Evolutionary conservation across 2,329 filamentous ascomycete species (phyloP), one percentile per base, ranked within the genome.

Genomic region (Aschersonia sp.): DNA sequence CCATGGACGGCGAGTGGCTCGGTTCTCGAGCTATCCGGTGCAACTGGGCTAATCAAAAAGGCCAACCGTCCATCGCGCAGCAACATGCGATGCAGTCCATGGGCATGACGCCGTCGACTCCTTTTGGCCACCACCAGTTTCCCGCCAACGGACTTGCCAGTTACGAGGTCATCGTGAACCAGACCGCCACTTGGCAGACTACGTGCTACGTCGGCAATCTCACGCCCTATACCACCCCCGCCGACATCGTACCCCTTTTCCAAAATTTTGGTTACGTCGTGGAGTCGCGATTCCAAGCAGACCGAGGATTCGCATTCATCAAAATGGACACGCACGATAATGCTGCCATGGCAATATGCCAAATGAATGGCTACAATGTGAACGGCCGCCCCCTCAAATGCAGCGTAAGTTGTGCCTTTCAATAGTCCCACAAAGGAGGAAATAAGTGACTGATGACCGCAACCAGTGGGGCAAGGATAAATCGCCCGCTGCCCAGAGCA

Each of bases 21-120:
- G 92, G 92, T 47, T 97, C 92, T 58, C 86, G 92, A 54, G 92
- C 92, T 41, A 98, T 98, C 62, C 89, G 92, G 57, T 97, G 90
- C 78, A 98, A 98, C 74, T 98, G 92, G 92, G 92, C 92, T 51
- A 98, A 98, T 71, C 92, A 98, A 63, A 98, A 98, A 74, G 92
- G 92, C n/a, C 92, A 98, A 62, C 92, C 92, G 49, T 97, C 92
- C 2, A 96, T 97, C 66, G 88, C 89, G 45, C 90, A 98, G 70
- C 92, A 97, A 69, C 87, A 94, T 67, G 87, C 88, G 39, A 92
- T 98, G 87, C 84, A 84, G 52, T 85, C 88, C 50, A 95, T 97
- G 87, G 92, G 92, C 62, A 89, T 98, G 84, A 95, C 90, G 30
- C 92, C 92, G 5, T 95, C 90, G 32, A 96, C 89, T 44, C 88